Conservation (phyloP, 2,329 filamentous ascomycete species). For the Neonectria neomacrospora region DNA sequence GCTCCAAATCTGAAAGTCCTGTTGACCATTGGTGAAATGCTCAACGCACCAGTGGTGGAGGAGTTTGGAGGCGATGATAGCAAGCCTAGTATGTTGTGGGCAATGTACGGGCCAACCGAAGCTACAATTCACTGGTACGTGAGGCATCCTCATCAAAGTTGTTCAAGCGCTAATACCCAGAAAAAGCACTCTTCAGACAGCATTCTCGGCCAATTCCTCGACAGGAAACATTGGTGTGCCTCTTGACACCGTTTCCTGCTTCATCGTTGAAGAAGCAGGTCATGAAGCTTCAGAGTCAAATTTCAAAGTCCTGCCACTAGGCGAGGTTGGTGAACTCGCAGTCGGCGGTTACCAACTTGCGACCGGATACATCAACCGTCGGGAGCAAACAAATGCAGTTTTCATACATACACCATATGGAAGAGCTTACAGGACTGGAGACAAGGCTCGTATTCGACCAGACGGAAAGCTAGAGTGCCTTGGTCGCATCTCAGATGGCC, state of each 20-base stretch:
- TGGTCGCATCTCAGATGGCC: slow-evolving; percentile 81
- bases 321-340: slow-evolving; percentile 81
- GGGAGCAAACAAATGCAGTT: slow-evolving; percentile 75
- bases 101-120: slow-evolving; percentile 95
- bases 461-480: slow-evolving; percentile 83
- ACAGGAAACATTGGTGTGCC: slow-evolving; percentile 80
- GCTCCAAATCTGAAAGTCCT: slow-evolving; percentile 77
- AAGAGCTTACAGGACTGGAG: slow-evolving; percentile 83
- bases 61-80: slow-evolving; percentile 76
- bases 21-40: slow-evolving; percentile 93
- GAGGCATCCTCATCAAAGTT: not conserved
- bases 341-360: slow-evolving; percentile 85
- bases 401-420: slow-evolving; percentile 79
- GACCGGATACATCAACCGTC: slow-evolving; percentile 82
- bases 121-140: slow-evolving; percentile 83
- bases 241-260: slow-evolving; percentile 83
- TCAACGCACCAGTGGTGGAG: slow-evolving; percentile 78
- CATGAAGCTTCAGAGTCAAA: slow-evolving; percentile 35
- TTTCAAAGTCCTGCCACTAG: slow-evolving; percentile 68
- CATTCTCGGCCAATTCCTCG: slow-evolving; percentile 65
- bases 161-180: slow-evolving; percentile 15
- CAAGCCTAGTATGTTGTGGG: slow-evolving; percentile 77
- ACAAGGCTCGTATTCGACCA: slow-evolving; percentile 76
- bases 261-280: slow-evolving; percentile 67
- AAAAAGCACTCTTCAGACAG: slow-evolving; percentile 74